A percentile compares a stretch with the other conserved stretches of the same genome.
phyloP scores from a whole-genome alignment of 1,284 basidiomycete species.

The Papiliotrema terrestris region DNA sequence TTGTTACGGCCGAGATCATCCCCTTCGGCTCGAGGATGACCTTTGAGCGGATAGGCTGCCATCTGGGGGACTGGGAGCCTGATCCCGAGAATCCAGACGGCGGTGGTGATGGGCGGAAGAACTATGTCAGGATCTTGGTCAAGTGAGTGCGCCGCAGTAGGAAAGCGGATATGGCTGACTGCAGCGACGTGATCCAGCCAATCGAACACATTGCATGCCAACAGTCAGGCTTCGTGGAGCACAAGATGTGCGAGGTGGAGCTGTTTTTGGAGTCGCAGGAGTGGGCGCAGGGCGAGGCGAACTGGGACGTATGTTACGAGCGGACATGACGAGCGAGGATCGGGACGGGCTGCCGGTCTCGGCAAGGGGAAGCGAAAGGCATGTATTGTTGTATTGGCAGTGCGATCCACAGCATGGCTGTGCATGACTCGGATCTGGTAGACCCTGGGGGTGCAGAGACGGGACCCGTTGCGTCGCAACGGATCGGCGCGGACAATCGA shows the following conservation, averaged over 20 bases:
- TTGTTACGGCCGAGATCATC: slow-evolving; percentile 30
- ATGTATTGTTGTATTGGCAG: not conserved
- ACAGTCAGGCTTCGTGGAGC: slow-evolving; percentile 56
- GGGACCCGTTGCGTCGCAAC: too few relatives aligned
- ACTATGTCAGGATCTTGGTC: slow-evolving; percentile 39
- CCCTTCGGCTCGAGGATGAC: slow-evolving; percentile 40
- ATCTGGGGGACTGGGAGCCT: slow-evolving; percentile 31
- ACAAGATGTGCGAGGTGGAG: slow-evolving; percentile 62
- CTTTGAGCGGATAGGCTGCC: slow-evolving; percentile 39
- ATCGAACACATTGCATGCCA: slow-evolving; percentile 53
- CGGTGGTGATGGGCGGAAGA: slow-evolving; percentile 20
- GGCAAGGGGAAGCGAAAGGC: not conserved
- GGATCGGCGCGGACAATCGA: too few relatives aligned
- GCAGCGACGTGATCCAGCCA: slow-evolving; percentile 26
- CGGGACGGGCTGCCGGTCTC: not conserved
- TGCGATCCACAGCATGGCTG: too few relatives aligned
- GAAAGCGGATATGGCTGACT: not conserved
- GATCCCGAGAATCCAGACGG: slow-evolving; percentile 13
- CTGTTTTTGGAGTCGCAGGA: slow-evolving; percentile 67
- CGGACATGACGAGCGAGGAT: too few relatives aligned
- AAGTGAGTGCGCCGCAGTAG: slow-evolving; percentile 30
- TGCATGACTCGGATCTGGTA: too few relatives aligned
- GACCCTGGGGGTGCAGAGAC: too few relatives aligned
- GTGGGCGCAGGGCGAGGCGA: slow-evolving; percentile 63
- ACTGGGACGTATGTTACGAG: slow-evolving; percentile 36